Evolutionary conservation across 2,329 filamentous ascomycete genomes (phyloP).

Genomic region (Pseudocercospora crystallina): DNA sequence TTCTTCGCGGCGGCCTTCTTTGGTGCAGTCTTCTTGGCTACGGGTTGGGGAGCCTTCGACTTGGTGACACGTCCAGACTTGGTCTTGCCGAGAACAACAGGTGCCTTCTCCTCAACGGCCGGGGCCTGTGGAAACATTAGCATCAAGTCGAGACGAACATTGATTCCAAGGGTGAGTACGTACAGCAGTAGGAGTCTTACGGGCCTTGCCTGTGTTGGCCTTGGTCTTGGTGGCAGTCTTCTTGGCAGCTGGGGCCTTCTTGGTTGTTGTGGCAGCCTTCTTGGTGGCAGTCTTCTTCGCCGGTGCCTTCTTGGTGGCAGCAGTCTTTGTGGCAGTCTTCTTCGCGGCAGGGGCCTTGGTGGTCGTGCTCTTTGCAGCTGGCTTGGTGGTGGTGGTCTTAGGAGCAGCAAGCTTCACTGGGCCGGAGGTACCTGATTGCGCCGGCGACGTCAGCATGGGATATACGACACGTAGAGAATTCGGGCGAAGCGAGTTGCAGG

Average conservation of each 20-base stretch:
- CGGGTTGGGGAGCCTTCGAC: slow-evolving; percentile 52
- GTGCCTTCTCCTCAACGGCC: slow-evolving; percentile 66
- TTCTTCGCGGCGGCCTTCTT: slow-evolving; percentile 41
- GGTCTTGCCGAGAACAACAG: slow-evolving; percentile 71
- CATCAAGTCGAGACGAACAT: not conserved
- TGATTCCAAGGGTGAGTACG: slow-evolving; percentile 5
- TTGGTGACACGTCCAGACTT: slow-evolving; percentile 85
- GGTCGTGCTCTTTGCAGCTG: slow-evolving; percentile 37
- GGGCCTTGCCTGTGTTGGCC: slow-evolving; percentile 48
- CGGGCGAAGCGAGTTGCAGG: slow-evolving; percentile 4
- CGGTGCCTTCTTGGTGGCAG: slow-evolving; percentile 52
- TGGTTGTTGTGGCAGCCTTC: slow-evolving; percentile 44
- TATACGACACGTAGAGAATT: slow-evolving; percentile 3
- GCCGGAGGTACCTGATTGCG: slow-evolving; percentile 68
- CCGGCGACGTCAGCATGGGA: slow-evolving; percentile 26
- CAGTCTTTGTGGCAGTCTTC: slow-evolving; percentile 41
- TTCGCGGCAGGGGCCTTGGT: slow-evolving; percentile 36
- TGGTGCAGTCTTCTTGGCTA: slow-evolving; percentile 44
- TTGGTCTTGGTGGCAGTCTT: slow-evolving; percentile 45
- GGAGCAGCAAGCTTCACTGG: slow-evolving; percentile 73
- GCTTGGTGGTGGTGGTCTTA: slow-evolving; percentile 48
- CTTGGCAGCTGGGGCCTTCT: slow-evolving; percentile 55
- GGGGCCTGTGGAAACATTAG: slow-evolving; percentile 52
- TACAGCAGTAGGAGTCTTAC: slow-evolving; percentile 42
- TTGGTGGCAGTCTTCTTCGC: slow-evolving; percentile 37